Evolutionary conservation across 176 grass and related monocot species (phyloP), one percentile per base, ranked within the genome.

Genomic region (Ensete ventricosum): DNA sequence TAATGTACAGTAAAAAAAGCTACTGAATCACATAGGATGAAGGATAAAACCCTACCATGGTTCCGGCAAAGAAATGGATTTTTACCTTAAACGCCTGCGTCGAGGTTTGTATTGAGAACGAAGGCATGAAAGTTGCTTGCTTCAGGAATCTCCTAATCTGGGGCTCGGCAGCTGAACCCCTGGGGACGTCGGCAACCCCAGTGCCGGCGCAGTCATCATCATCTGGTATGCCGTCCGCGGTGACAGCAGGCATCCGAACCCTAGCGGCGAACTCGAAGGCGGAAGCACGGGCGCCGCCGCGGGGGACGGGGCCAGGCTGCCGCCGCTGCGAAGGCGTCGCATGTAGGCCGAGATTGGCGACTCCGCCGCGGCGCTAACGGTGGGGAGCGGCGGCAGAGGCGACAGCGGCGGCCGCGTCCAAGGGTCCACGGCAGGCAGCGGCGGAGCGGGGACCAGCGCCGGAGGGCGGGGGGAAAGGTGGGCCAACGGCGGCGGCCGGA

Each of bases 311-410:
- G 49, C 29, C 27, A 16, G 55, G 8, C 85, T 77, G 78, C 73
- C 83, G 20, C 73, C 70, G 29, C 57, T 26, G 19, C 85, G 95
- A 76, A 91, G 83, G 14, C 90, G 88, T 67, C 95, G 90, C 90
- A 99, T 93, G 88, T 99, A 99, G 50, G 95, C 90, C 49, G 95
- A 99, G 80, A 99, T 93, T 14, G 95, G 95, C 29, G 95, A 99
- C 81, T 99, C 95, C 0, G 88, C 95, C 7, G 95, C 81, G 82
- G 92, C 78, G 72, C 86, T 90, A 26, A 99, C 86, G 0, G 88
- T 65, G 10, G 95, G 95, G 50, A 99, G 80, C 14, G 95, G 88
- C 17, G 95, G 95, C 8, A 99, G 88, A 5, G 90, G 90, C 10
- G 90, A 99, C 16, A 99, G 86, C 8, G 50, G 21, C 16, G 22